Base-by-base conservation (phyloP, 2,329 filamentous ascomycete species). In the Neonectria magnoliae region DNA sequence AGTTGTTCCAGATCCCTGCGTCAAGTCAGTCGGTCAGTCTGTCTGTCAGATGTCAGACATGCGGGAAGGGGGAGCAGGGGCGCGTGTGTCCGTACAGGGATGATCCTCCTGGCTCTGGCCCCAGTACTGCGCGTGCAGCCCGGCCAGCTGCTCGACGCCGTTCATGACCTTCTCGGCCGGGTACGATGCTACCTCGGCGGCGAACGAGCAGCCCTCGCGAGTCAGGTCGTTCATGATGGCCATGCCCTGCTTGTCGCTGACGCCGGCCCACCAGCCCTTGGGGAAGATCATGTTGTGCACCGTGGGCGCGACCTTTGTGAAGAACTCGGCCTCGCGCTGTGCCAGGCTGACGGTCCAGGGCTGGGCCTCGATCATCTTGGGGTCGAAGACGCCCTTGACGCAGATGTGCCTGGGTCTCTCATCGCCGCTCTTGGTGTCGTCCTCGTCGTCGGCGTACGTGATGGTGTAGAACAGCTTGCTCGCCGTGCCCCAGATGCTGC, bases 311-410 rank as follows among this genome's bases (percentile, higher is more conserved):
- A 81, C 66, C 60, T 75, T 74, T 2, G 68, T 59, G 67, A 79
- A 81, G 68, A 81, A 81, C 2, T 78, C 73, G 47, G 77, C 76
- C 65, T 81, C 80, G 18, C 76, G 77, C 3, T 78, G 76, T 27
- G 77, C 75, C 9, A 76, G 56, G 22, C 68, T 74, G 11, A 71
- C 62, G 0, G 68, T 73, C 68, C 70, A 73, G 10, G 71, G 71
- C 22, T 73, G 70, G 6, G 62, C 60, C 8, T 68, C 62, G 1
- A 77, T 66, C 74, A 79, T 78, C 13, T 64, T 67, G 7, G 76
- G 77, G 55, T 79, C 76, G 62, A 81, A 81, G n/a, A 77, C 75
- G 18, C 78, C 79, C 69, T 81, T 81, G 60, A 81, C 18, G 47
- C 78, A 81, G 53, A 81, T 58, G 0, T 66, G 1, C 1, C 7